Base-by-base conservation (phyloP, 352 stramenopile genomes). In the Phytophthora sojae region DNA sequence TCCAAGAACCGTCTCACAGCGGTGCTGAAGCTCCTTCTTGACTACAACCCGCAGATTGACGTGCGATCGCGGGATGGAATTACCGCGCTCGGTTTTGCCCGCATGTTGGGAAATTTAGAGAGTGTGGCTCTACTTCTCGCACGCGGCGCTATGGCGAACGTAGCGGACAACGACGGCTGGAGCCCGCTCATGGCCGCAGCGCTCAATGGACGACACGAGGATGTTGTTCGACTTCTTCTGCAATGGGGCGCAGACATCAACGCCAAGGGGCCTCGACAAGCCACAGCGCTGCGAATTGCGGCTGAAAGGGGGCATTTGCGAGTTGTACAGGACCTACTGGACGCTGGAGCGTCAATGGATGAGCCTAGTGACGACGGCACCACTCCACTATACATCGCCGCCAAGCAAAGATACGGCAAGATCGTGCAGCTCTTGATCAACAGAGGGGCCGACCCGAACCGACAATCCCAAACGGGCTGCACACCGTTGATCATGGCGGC, bases 351-450 rank as follows among this genome's bases (percentile, higher is more conserved):
- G 3, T 32, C n/a, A 17, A 44, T 60, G 8, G 35, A 67, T n/a
- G 50, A 67, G 19, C 23, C 51, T 19, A 61, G 19, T 17, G 61
- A 57, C 19, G 26, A 52, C 37, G 12, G 37, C 37, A 45, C 37
- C 14, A 45, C 37, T 21, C 44, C 21, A 4, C 49, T 37, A 35
- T 53, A 51, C 49, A 61, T 60, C 39, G 61, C 61, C 12, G 51
- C 50, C n/a, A 47, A 35, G 21, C 15, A 54, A 37, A 39, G 25
- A 19, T 25, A 61, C 26, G 12, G 25, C 23, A 26, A 59, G 6
- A 29, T 61, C 7, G 51, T 67, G 4, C 61, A 54, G 25, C 11
- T 56, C 12, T 30, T 67, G 51, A 29, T 67, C 15, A 47, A 49
- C 21, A 6, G 21, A 19, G 29, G 45, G n/a, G 51, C 61, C 15